Base-by-base conservation (phyloP, 2,329 filamentous ascomycete genomes). In the Alternaria sp. region DNA sequence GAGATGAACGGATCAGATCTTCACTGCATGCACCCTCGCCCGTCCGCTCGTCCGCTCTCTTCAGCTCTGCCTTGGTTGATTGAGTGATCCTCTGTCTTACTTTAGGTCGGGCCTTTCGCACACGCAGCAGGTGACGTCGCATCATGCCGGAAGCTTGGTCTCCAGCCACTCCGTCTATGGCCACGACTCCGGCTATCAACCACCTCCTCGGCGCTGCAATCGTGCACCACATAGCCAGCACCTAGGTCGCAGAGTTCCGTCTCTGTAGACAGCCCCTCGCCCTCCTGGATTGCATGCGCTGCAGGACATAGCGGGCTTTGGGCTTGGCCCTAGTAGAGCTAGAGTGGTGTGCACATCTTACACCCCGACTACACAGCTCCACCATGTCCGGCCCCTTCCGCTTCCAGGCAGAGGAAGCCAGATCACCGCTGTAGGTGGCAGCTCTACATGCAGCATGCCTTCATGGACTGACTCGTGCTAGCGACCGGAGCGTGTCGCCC, bases 301-400 rank as follows among this genome's bases (percentile, higher is more conserved):
- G 45, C 44, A 54, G 50, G 26, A 37, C 36, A 48, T 39, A 51
- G 42, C 56, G 17, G 41, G 21, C 31, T 42, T 60, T 59, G 68
- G 66, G 69, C 63, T 40, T 50, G n/a, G 63, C 63, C 68, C 64
- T 58, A 14, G 54, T 48, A 44, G 49, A 50, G 54, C 50, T 39
- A 33, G 33, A 54, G 28, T 52, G 40, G 37, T 57, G 50, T 40
- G 49, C 51, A 52, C 14, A 40, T 26, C 45, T 45, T 28, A 51
- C 28, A 37, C 52, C 21, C 45, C 21, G 14, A 51, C 37, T 51
- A 33, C 34, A 37, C 56, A 17, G 39, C 36, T 17, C 26, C 68
- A 63, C 33, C 51, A 77, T 80, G 78, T 77, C 77, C 63, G 76
- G 76, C 41, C 78, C 77, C n/a, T 80, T 73, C 58, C 74, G 76